Base-by-base conservation (phyloP, 768 basidiomycete species). In the Podaxis sp. region DNA sequence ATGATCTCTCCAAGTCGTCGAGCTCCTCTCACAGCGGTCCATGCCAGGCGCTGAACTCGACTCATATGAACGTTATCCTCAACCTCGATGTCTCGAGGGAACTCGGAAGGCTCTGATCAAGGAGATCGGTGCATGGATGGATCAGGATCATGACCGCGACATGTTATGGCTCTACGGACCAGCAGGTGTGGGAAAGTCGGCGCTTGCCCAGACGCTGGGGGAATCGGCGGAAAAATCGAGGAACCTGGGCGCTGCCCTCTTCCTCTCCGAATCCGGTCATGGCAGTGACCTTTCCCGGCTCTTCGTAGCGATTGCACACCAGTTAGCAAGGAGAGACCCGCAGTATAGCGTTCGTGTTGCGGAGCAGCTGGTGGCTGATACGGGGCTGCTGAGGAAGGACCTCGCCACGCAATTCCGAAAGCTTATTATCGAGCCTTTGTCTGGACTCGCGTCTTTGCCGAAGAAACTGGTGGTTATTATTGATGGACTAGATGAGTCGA, bases 401-500 rank as follows among this genome's bases (percentile, higher is more conserved):
- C 41, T 60, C 29, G 7, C 27, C 27, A 53, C 47, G 8, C 62
- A 63, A 43, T 63, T 61, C 7, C 29, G 51, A 9, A 52, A 54
- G 8, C 57, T 61, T 13, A 46, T 66, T n/a, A 3, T 57, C 37
- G 53, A 63, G 27, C 65, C 63, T n/a, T 50, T 57, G 15, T n/a
- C 27, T 6, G 8, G 11, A 4, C 38, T 49, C 12, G 47, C 51
- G 2, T 25, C 25, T n/a, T 46, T 25, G 17, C 15, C 52, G 3
- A 56, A 29, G 25, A 50, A 29, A 13, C 56, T 54, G 2, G 25
- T 51, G 24, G 49, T 66, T 52, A 59, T 60, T 27, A 57, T 66
- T 17, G 65, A 66, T 40, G 65, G 65, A 2, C 41, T 57, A 19
- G 67, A 68, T 54, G 67, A 68, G 15, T 66, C 66, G 37, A 19